Evolutionary conservation across 2,329 filamentous ascomycete genomes (phyloP).

Genomic region (Aspergillus novofumigatus): DNA sequence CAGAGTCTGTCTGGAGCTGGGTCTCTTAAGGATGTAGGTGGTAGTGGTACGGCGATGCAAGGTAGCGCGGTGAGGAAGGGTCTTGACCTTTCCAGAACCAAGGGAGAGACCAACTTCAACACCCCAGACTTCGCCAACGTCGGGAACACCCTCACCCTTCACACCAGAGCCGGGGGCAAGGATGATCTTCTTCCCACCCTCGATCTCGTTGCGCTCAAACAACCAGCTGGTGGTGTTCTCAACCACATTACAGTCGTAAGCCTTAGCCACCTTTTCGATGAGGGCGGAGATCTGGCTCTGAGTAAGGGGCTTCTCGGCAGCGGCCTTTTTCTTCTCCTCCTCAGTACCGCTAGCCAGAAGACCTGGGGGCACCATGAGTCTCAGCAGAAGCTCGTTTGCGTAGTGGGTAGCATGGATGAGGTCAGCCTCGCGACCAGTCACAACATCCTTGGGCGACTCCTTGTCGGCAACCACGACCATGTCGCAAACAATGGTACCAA

Average conservation of each 20-base stretch:
- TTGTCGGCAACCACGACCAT: slow-evolving; percentile 70
- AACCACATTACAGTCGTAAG: slow-evolving; percentile 86
- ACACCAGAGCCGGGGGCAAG: slow-evolving; percentile 73
- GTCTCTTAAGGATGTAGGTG: slow-evolving; percentile 90
- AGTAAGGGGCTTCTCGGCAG: slow-evolving; percentile 73
- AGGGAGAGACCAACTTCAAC: slow-evolving; percentile 92
- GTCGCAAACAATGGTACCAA: slow-evolving; percentile 93
- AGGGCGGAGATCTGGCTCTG: slow-evolving; percentile 83
- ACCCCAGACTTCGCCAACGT: slow-evolving; percentile 93
- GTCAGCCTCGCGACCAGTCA: slow-evolving; percentile 77
- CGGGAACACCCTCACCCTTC: slow-evolving; percentile 85
- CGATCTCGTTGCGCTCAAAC: slow-evolving; percentile 96
- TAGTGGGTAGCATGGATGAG: slow-evolving; percentile 88
- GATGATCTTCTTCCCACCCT: slow-evolving; percentile 97
- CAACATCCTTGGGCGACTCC: slow-evolving; percentile 57
- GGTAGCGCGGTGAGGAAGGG: slow-evolving; percentile 78
- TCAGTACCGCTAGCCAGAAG: slow-evolving; percentile 77
- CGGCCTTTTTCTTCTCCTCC: slow-evolving; percentile 92
- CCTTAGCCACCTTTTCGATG: slow-evolving; percentile 86
- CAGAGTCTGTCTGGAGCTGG: slow-evolving; percentile 84
- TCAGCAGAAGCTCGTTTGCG: slow-evolving; percentile 88
- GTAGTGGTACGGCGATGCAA: slow-evolving; percentile 89
- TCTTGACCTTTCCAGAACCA: slow-evolving; percentile 93
- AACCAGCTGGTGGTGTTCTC: slow-evolving; percentile 98
- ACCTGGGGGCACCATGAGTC: slow-evolving; percentile 88